Evolutionary conservation across 208 protist genomes (phyloP), one percentile per base, ranked within the genome.

Genomic region (Giardia duodenalis): DNA sequence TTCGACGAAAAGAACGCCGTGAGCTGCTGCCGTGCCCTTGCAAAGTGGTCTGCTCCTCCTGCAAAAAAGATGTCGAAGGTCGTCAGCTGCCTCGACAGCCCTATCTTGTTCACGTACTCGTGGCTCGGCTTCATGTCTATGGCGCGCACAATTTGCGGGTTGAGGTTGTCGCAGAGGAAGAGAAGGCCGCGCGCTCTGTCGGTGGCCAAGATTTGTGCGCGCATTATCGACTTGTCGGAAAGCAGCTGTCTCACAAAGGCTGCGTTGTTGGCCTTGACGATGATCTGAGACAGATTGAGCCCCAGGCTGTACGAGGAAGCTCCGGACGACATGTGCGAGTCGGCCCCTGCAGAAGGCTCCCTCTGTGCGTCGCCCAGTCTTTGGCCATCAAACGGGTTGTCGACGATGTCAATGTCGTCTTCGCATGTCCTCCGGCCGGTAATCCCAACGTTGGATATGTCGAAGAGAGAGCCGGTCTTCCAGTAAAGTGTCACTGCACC

Each of bases 381-480:
- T 2, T 91, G 44, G n/a, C 4, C 46, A 1, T 43, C 1, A 42
- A 45, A 47, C 44, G 4, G 4, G 44, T 2, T 48, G 44, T 42
- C 10, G n/a, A 45, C 1, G 2, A 47, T 3, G 4, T 46, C 46
- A 47, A 47, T 47, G 19, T 91, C 44, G 4, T 47, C 88, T 19
- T 91, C 44, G n/a, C n/a, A 4, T n/a, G 45, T 4, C n/a, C 45
- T 19, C 45, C n/a, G 44, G n/a, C 88, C 88, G 10, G 45, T 2
- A 48, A 47, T 45, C n/a, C 88, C 88, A 48, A 91, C 88, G 88
- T 2, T 45, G 45, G 43, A 47, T 48, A 47, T 47, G 45, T 91
- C 88, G 45, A 91, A 91, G n/a, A 91, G 44, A 4, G 42, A 67
- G 2, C 88, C 88, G 47, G 88, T 91, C 44, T 91, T 91, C 88